Base-by-base conservation (phyloP, 345 rosid species). In the Rubroshorea leprosula region DNA sequence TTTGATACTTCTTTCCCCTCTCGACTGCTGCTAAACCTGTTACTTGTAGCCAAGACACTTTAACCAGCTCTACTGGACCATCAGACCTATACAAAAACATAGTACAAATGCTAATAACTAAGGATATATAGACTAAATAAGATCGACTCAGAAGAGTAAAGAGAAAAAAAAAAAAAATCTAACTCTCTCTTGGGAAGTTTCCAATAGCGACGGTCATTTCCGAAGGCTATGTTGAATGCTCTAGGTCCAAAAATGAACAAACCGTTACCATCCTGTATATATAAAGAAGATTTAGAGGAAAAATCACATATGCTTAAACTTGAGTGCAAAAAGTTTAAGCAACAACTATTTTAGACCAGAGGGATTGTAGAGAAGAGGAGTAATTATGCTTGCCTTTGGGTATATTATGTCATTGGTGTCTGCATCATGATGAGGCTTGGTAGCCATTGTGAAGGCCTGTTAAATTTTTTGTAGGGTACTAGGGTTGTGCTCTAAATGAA, bases 31-130 rank as follows among this genome's bases (percentile, higher is more conserved):
- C 18, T 5, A 54, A 22, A 24, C 79, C 76, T 1, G 84, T 87
- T 27, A 83, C 76, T 60, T 83, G 83, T 8, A 83, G 75, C 90
- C 95, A 84, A 23, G 69, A 71, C 21, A 80, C 85, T 56, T 66
- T 78, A 52, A 57, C 19, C 66, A 86, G 54, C 29, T 86, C 80
- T 25, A 6, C 10, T 1, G 26, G 5, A 51, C 0, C 31, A 27
- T 27, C 31, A 27, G 31, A 27, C 8, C 31, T 27, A 8, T 8
- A 27, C 31, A 27, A 8, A 27, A n/a, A n/a, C n/a, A n/a, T n/a
- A n/a, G n/a, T n/a, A n/a, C n/a, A n/a, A n/a, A n/a, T n/a, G n/a
- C n/a, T n/a, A n/a, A n/a, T n/a, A n/a, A n/a, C n/a, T n/a, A n/a
- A n/a, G n/a, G n/a, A n/a, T n/a, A n/a, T n/a, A n/a, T n/a, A n/a